Base-by-base conservation (phyloP, 768 basidiomycete species). In the Pleurotus cornucopiae region DNA sequence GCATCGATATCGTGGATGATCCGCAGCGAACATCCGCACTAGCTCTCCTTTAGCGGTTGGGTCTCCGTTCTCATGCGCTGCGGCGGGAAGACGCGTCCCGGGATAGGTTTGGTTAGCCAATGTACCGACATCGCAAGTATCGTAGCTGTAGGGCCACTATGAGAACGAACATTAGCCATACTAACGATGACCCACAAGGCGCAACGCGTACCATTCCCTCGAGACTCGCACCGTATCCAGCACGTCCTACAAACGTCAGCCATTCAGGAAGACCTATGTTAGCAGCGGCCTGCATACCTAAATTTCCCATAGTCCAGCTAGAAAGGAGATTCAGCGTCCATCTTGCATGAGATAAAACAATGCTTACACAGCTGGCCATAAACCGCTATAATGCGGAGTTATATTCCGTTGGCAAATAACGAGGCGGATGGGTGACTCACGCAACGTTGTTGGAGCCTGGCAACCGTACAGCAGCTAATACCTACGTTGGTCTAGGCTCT, bases 91-190 rank as follows among this genome's bases (percentile, higher is more conserved):
- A n/a, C 46, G 49, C 3, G 67, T 66, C 12, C 82, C 88, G 46
- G 86, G 81, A 60, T 82, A 67, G 9, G 86, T 81, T 68, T 95
- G 94, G 67, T 92, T 92, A 6, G 81, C 73, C 1, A 88, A 71
- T 1, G 91, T 92, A 3, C 91, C 91, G 9, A 89, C 79, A 65
- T 93, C 91, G 66, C 91, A 92, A 3, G 82, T 66, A 57, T 87
- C 83, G 61, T 87, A 87, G 5, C 77, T 78, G 63, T 85, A 87
- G 23, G 86, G 86, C 84, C 84, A 86, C 82, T 61, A 61, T 1
- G 39, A 20, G 30, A 9, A 23, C 21, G 21, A 23, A 23, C 21
- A 23, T 23, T 23, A 23, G 21, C 21, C 21, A 23, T 3, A 23
- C 21, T 23, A 23, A 23, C 7, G 9, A 34, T 9, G 30, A 34